Evolutionary conservation across 2,329 filamentous ascomycete genomes (phyloP).

Genomic region (Rhinocladiella mackenziei): DNA sequence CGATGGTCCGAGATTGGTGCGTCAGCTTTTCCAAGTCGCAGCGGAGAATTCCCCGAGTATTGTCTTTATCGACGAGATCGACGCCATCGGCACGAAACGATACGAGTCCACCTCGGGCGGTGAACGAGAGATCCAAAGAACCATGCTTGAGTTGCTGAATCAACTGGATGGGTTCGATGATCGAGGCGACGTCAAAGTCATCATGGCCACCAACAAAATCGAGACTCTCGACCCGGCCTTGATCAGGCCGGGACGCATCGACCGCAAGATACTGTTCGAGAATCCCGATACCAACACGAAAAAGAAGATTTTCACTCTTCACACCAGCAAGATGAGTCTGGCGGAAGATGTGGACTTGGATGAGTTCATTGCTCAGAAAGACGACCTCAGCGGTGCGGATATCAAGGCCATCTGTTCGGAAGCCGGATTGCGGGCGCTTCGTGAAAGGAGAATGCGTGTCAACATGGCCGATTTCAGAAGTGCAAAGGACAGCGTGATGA

Average conservation of each 20-base stretch:
- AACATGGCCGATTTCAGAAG: slow-evolving; percentile 98
- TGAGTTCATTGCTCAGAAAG: slow-evolving; percentile 97
- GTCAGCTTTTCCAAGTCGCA: slow-evolving; percentile 85
- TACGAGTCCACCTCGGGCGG: slow-evolving; percentile 97
- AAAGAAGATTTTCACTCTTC: slow-evolving; percentile 96
- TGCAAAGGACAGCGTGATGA: slow-evolving; percentile 88
- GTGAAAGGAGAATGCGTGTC: slow-evolving; percentile 94
- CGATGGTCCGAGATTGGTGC: slow-evolving; percentile 88
- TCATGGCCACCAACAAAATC: slow-evolving; percentile 99
- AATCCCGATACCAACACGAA: slow-evolving; percentile 81
- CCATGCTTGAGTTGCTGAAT: slow-evolving; percentile 96
- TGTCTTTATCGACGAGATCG: slow-evolving; percentile 98
- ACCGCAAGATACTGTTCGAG: slow-evolving; percentile 87
- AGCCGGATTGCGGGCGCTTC: slow-evolving; percentile 86
- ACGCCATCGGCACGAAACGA: slow-evolving; percentile 97
- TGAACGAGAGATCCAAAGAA: slow-evolving; percentile 95
- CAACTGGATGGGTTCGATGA: slow-evolving; percentile 99
- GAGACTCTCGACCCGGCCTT: slow-evolving; percentile 93
- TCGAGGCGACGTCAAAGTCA: slow-evolving; percentile 96
- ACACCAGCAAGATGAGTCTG: slow-evolving; percentile 98
- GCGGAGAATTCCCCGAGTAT: slow-evolving; percentile 95
- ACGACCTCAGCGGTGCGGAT: slow-evolving; percentile 92
- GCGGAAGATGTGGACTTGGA: slow-evolving; percentile 96
- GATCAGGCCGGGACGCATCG: slow-evolving; percentile 95
- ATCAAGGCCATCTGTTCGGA: slow-evolving; percentile 99